These are phyloP conservation scores for Thuja plicata DNA, from an alignment of 83 land plant genomes.

Conservation along the genomic window DNA sequence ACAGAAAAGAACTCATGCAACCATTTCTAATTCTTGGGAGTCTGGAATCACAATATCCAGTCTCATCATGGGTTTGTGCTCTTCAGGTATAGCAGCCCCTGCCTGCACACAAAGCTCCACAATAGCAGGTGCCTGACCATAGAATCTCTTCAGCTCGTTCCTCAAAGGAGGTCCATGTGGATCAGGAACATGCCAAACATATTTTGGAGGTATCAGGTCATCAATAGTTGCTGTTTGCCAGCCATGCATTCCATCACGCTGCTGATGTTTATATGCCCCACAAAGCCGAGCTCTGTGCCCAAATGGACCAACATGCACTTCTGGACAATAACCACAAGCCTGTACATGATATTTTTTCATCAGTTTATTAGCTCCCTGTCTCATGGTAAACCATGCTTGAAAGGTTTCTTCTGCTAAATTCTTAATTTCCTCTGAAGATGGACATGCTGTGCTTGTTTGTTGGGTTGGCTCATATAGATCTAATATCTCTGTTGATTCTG, in stretches of 20 bases:
- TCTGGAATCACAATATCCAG: constrained; percentile 69
- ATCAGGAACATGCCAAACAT: constrained; percentile 90
- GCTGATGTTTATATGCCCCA: constrained; percentile 76
- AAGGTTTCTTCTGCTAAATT: constrained; percentile 60
- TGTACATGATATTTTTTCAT: constrained; percentile 77
- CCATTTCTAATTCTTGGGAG: constrained; percentile 61
- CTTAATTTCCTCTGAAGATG: constrained; percentile 28
- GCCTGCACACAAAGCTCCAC: constrained; percentile 82
- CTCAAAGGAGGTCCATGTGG: constrained; percentile 34
- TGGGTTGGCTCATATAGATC: constrained; percentile 38
- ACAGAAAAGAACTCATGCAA: constrained; percentile 24
- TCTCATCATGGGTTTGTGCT: constrained; percentile 76
- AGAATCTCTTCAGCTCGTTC: constrained; percentile 58
- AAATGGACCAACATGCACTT: constrained; percentile 72
- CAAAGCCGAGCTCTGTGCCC: constrained; percentile 87
- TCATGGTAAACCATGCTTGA: constrained; percentile 66
- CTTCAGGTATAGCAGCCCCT: constrained; percentile 69
- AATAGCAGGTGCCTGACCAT: constrained; percentile 83
- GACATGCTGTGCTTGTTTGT: constrained; percentile 26
- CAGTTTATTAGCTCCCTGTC: constrained; percentile 59
- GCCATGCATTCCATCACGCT: constrained; percentile 83
- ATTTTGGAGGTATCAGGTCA: constrained; percentile 81
- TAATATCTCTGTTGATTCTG: constrained; percentile 19
- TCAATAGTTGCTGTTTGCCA: constrained; percentile 81
- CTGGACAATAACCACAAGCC: constrained; percentile 91